Evolutionary conservation across 1,139 yeast genomes (phyloP).

Genomic region (Yamadazyma buinensis): DNA sequence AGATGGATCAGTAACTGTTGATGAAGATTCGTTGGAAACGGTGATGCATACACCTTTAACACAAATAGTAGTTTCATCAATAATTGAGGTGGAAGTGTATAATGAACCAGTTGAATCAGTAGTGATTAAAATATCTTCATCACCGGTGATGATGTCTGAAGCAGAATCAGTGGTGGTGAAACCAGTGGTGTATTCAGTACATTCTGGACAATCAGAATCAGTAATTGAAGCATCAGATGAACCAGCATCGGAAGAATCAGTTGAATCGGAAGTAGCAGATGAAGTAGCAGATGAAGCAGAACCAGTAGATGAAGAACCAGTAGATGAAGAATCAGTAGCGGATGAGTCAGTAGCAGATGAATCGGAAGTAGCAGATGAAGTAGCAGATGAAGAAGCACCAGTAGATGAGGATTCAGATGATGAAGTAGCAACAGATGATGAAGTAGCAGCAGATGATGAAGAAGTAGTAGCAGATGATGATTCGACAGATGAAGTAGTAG

Average conservation of each 20-base stretch:
- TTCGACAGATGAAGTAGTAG: conserved; percentile 18
- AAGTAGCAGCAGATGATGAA: conserved; percentile 13
- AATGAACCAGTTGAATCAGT: conserved; percentile 7
- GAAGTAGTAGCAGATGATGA: conserved; percentile 11
- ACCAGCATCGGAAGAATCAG: conserved; percentile 25
- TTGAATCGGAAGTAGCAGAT: conserved; percentile 16
- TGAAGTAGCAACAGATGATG: conserved; percentile 25
- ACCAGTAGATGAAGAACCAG: conserved; percentile 1
- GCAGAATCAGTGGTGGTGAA: conserved; percentile 4
- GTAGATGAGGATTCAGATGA: too few species aligned
- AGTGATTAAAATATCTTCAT: conserved; percentile 3
- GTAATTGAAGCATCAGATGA: conserved; percentile 4
- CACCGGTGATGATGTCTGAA: conserved; percentile 2
- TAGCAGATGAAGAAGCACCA: conserved; percentile 15
- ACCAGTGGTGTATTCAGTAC: conserved; percentile 7
- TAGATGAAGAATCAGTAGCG: conserved; percentile 8
- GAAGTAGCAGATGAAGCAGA: conserved; percentile 11
- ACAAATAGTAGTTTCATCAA: conserved; percentile 4
- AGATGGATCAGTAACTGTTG: conserved; percentile 9
- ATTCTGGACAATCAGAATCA: conserved; percentile 1
- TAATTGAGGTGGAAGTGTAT: conserved; percentile 10
- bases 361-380: conserved; percentile 3
- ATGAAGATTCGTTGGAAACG: conserved; percentile 6
- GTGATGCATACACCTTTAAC: background rate
- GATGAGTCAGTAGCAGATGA: conserved; percentile 11